phyloP scores from a whole-genome alignment of 176 grass and related monocot genomes.

The Juncus effusus region DNA sequence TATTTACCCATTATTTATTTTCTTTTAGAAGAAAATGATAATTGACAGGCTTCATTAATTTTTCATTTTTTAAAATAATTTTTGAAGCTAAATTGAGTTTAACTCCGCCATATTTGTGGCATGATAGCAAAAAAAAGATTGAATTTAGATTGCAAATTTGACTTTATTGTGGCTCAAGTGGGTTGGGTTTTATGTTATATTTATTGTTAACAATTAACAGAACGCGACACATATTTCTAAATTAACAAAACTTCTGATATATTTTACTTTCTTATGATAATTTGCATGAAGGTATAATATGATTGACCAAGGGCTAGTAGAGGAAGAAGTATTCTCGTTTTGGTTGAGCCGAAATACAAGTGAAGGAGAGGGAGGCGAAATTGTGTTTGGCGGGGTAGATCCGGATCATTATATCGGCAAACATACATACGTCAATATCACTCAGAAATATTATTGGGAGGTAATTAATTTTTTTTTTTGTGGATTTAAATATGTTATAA shows the following conservation, averaged over 20 bases:
- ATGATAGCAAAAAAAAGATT: no score
- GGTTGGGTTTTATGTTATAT: no score
- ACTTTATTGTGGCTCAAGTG: no score
- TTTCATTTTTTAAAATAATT: no score
- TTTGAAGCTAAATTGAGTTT: no score
- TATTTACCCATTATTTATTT: neutral
- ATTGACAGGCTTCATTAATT: no score
- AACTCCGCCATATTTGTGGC: no score
- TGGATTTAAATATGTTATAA: constrained; percentile 9
- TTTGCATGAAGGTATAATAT: constrained; percentile 42
- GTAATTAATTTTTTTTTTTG: constrained; percentile 24
- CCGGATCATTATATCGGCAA: constrained; percentile 59
- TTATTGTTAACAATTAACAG: no score
- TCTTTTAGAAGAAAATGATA: neutral
- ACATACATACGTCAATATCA: constrained; percentile 67
- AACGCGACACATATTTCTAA: no score
- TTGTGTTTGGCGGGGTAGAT: constrained; percentile 87
- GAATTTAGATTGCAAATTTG: no score
- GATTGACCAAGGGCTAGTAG: constrained; percentile 52
- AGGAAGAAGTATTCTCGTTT: constrained; percentile 72
- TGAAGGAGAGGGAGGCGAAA: constrained; percentile 70
- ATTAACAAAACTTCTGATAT: no score
- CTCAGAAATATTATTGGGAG: constrained; percentile 85
- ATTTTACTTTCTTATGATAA: no score
- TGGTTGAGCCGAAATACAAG: constrained; percentile 68